phyloP scores from a whole-genome alignment of 2,329 filamentous ascomycete species.

The Penicillium capsulatum region DNA sequence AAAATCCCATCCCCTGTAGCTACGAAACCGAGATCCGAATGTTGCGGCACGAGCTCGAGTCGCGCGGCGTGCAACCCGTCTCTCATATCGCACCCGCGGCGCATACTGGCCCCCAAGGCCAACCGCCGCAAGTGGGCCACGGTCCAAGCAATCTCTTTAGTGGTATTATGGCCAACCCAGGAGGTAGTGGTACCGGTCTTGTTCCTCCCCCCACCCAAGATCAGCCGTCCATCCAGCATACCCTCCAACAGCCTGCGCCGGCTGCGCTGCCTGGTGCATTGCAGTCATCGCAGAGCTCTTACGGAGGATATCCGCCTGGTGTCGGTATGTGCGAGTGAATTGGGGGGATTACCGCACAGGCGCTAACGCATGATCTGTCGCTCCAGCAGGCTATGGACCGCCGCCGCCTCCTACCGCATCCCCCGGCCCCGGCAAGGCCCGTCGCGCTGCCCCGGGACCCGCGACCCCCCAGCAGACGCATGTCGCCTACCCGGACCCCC shows the following conservation, averaged over 20 bases:
- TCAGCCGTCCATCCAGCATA: conserved; percentile 56
- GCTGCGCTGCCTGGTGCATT: conserved; percentile 58
- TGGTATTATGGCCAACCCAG: conserved; percentile 89
- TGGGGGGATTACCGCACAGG: conserved; percentile 17
- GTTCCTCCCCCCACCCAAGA: conserved; percentile 69
- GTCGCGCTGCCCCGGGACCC: conserved; percentile 61
- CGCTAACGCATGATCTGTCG: conserved; percentile 50
- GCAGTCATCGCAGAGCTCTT: conserved; percentile 66
- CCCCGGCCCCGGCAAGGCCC: conserved; percentile 74
- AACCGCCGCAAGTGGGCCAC: conserved; percentile 79
- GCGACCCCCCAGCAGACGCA: conserved; percentile 91
- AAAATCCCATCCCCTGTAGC: conserved; percentile 45
- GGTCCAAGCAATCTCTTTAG: conserved; percentile 88
- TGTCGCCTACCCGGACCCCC: conserved; percentile 76
- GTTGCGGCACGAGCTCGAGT: conserved; percentile 82
- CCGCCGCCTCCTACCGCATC: conserved; percentile 83
- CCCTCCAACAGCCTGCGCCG: conserved; percentile 56
- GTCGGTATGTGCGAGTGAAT: conserved; percentile 50
- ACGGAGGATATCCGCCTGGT: conserved; percentile 66
- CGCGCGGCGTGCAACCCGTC: conserved; percentile 59
- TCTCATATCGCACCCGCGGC: conserved; percentile 70
- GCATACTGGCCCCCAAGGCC: conserved; percentile 77
- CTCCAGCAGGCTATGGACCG: conserved; percentile 63
- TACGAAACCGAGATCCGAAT: conserved; percentile 89
- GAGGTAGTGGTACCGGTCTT: conserved; percentile 78